Conservation (phyloP, 768 basidiomycete species). For the Lentinus brumalis region DNA sequence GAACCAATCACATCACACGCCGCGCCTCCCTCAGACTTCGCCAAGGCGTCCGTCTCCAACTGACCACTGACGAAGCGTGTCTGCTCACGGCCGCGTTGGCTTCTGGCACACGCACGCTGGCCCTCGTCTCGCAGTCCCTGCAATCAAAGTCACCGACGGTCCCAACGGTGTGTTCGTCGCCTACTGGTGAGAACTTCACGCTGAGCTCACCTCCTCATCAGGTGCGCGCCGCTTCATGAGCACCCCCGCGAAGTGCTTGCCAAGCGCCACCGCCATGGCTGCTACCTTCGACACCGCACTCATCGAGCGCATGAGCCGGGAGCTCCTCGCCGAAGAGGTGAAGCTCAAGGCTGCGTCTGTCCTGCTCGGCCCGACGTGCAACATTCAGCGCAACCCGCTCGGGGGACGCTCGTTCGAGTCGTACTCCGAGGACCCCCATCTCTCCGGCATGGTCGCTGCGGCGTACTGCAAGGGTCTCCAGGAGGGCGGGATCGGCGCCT, state of each 20-base stretch:
- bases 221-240: conserved; percentile 76
- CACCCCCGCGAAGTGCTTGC: conserved; percentile 78
- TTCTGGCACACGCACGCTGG: conserved; percentile 78
- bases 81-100: conserved; percentile 70
- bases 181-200: not conserved
- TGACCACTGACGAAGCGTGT: not conserved
- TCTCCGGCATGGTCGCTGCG: conserved; percentile 73
- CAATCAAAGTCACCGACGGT: conserved; percentile 76
- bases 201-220: conserved; percentile 20
- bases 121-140: conserved; percentile 69
- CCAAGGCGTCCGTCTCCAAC: conserved; percentile 56
- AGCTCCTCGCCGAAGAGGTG: conserved; percentile 70
- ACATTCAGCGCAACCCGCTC: conserved; percentile 79
- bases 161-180: conserved; percentile 51
- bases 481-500: conserved; percentile 69
- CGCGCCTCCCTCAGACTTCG: conserved; percentile 74
- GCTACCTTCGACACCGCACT: conserved; percentile 74
- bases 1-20: conserved; percentile 25
- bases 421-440: conserved; percentile 76
- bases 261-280: conserved; percentile 73
- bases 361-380: conserved; percentile 77
- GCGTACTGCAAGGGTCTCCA: conserved; percentile 81
- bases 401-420: conserved; percentile 72
- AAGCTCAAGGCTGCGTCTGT: conserved; percentile 70
- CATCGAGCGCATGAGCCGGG: conserved; percentile 61